A percentile compares a stretch with the other conserved stretches of the same genome.
These are phyloP conservation scores for Phytomonas serpens DNA, from an alignment of 208 protist genomes.

Conservation along the genomic window DNA sequence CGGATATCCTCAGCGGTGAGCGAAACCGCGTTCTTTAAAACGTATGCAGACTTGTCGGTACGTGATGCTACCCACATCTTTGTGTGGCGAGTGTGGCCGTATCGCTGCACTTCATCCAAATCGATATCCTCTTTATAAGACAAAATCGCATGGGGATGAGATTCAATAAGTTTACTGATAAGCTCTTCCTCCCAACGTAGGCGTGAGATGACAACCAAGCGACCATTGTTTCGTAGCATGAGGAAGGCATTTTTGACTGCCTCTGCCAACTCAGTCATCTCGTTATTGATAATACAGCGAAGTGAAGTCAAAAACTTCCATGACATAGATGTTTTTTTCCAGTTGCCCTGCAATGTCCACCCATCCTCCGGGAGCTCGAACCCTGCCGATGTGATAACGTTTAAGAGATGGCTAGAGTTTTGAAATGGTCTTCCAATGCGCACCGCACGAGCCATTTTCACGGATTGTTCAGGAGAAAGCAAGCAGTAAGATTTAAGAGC, in stretches of 20 bases:
- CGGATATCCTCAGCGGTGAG: constrained; percentile 59
- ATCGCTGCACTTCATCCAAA: constrained; percentile 45
- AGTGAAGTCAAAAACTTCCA: constrained; percentile 76
- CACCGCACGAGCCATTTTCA: constrained; percentile 74
- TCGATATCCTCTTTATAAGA: constrained; percentile 58
- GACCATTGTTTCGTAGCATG: constrained; percentile 58
- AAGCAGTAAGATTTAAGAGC: constrained; percentile 51
- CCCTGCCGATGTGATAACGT: constrained; percentile 48
- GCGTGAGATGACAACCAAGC: constrained; percentile 68
- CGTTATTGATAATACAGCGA: constrained; percentile 78
- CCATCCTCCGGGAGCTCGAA: constrained; percentile 63
- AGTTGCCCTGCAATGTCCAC: constrained; percentile 51
- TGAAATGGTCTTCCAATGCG: constrained; percentile 48
- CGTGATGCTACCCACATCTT: constrained; percentile 77
- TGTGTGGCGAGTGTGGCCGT: constrained; percentile 70
- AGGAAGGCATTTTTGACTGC: constrained; percentile 59
- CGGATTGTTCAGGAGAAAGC: constrained; percentile 63
- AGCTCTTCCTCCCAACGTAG: constrained; percentile 77
- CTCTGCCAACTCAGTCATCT: constrained; percentile 58
- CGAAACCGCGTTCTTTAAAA: constrained; percentile 50
- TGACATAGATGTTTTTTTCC: constrained; percentile 72
- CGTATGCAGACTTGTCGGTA: constrained; percentile 42
- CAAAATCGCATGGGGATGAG: constrained; percentile 75
- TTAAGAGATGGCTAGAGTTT: constrained; percentile 31
- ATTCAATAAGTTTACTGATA: constrained; percentile 34